Base-by-base conservation (phyloP, 2,329 filamentous ascomycete species). In the Hymenoscyphus salicellus region DNA sequence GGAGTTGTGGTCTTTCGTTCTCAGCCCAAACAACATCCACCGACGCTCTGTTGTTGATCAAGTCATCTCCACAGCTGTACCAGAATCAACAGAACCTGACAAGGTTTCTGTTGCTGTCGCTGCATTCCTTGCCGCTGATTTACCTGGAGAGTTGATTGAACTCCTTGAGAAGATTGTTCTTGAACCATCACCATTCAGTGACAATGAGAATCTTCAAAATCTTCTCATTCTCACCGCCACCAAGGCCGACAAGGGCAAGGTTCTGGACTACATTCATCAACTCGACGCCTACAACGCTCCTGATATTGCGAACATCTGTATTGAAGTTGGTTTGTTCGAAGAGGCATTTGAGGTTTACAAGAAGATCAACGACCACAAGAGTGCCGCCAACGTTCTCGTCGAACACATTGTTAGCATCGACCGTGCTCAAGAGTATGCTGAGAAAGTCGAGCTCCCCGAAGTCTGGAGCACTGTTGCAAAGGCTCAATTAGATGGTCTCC, bases 401-500 rank as follows among this genome's bases (percentile, higher is more conserved):
- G 95, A 99, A 75, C 89, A 99, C 75, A 89, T 99, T 72, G 94
- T 99, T 74, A 97, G 93, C 83, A 98, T 99, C 73, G 96, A 99
- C 77, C 91, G 95, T 68, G 95, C 95, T 4, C 93, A 97, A 75
- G 92, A 93, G 52, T 99, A 95, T 75, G 96, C 95, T 20, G 95
- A 99, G 74, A 90, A 93, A 68, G 91, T 99, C 64, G 95, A 99
- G 73, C 81, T 93, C 66, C 91, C 95, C 2, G 93, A 97, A 74
- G 95, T 99, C 30, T 99, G 95, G 95, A 98, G 93, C 82, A 93
- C 91, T 81, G 94, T 99, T 71, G 95, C 92, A 69, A 99, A 99
- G 83, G 94, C 95, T 63, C 95, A 99, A 80, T 86, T 99, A 64
- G 95, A 99, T 76, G 95, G 95, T 71, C 88, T 99, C 43, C 92